phyloP scores from a whole-genome alignment of 2,329 filamentous ascomycete species.

The Xylaria sp. region DNA sequence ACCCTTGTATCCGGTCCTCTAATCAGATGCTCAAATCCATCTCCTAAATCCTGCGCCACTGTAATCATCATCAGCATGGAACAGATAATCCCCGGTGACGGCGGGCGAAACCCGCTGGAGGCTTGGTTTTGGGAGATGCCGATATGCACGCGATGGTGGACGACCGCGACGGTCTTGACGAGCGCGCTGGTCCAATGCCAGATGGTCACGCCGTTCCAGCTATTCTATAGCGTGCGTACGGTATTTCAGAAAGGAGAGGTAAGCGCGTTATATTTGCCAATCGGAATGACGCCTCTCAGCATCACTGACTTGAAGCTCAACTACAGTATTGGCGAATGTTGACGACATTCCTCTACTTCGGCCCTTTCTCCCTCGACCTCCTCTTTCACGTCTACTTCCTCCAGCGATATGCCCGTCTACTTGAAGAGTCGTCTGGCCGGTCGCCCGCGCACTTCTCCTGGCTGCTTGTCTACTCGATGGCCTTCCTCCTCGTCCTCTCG shows the following conservation, averaged over 20 bases:
- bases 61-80: slow-evolving; percentile 49
- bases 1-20: not conserved
- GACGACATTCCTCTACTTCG: slow-evolving; percentile 97
- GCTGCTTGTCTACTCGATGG: slow-evolving; percentile 84
- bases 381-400: slow-evolving; percentile 99
- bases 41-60: not conserved
- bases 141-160: slow-evolving; percentile 95
- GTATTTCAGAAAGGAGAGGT: slow-evolving; percentile 94
- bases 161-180: slow-evolving; percentile 84
- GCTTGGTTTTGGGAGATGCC: slow-evolving; percentile 99
- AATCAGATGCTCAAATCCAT: not conserved
- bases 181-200: slow-evolving; percentile 92
- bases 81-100: slow-evolving; percentile 58
- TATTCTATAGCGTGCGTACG: slow-evolving; percentile 94
- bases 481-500: slow-evolving; percentile 77
- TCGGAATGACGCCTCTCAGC: not conserved
- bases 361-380: slow-evolving; percentile 88
- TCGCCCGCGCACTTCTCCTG: slow-evolving; percentile 94
- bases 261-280: slow-evolving; percentile 34
- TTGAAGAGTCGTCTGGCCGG: slow-evolving; percentile 91
- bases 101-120: slow-evolving; percentile 77
- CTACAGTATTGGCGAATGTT: slow-evolving; percentile 91
- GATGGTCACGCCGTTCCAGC: slow-evolving; percentile 87
- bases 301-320: slow-evolving; percentile 6
- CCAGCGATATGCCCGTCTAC: slow-evolving; percentile 89